phyloP scores from a whole-genome alignment of 176 grass and related monocot genomes.

The Triticum urartu region DNA sequence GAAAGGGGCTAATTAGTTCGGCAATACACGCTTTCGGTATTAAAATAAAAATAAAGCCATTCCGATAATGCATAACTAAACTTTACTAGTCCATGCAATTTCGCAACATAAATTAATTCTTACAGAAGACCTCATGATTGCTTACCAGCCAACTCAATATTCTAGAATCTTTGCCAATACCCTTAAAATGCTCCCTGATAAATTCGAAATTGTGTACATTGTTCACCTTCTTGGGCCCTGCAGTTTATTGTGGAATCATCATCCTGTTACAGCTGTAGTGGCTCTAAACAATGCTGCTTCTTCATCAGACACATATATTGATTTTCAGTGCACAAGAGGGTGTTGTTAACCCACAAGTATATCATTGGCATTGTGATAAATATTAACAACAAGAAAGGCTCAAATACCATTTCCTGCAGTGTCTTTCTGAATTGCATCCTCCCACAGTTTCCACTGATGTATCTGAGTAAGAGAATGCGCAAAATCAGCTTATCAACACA shows the following conservation, averaged over 20 bases:
- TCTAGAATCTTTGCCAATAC: slow-evolving; percentile 73
- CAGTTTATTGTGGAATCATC: neutral
- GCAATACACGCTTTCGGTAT: neutral
- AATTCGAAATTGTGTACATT: slow-evolving; percentile 57
- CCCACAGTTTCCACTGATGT: slow-evolving; percentile 84
- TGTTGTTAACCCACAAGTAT: neutral
- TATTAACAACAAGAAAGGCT: slow-evolving; percentile 16
- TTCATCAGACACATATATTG: neutral
- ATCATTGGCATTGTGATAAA: neutral
- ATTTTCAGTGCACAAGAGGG: neutral
- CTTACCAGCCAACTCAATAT: slow-evolving; percentile 95
- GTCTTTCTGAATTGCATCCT: slow-evolving; percentile 69
- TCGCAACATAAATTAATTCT: neutral
- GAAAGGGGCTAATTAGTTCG: slow-evolving; percentile 19
- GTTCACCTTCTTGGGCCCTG: slow-evolving; percentile 46
- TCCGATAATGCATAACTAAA: neutral
- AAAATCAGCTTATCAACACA: neutral
- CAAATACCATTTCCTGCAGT: slow-evolving; percentile 52
- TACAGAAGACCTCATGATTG: slow-evolving; percentile 28
- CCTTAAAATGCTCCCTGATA: slow-evolving; percentile 80
- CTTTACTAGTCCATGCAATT: neutral
- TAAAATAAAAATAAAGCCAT: neutral
- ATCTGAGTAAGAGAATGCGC: slow-evolving; percentile 55
- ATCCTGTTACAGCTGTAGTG: slow-evolving; percentile 3
- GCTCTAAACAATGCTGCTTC: neutral